Evolutionary conservation across 2,329 filamentous ascomycete genomes (phyloP), one percentile per base, ranked within the genome.

Genomic region (Colletotrichum aenigma): DNA sequence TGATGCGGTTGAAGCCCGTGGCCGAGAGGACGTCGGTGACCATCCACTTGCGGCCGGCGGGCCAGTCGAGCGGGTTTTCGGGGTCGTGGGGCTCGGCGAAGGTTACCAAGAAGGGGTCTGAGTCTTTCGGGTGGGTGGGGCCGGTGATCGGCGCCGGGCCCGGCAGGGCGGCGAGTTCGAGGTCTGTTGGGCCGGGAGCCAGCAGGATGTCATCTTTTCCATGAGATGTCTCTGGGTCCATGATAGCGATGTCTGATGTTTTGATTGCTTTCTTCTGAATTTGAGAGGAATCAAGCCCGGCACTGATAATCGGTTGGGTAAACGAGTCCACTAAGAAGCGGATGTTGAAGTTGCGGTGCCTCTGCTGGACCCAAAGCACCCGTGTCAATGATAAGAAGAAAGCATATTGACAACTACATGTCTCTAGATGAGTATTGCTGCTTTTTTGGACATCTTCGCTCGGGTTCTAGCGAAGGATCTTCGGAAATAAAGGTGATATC

Each of bases 1-100:
- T 84, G 74, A 89, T 89, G 12, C 87, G 86, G 60, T 88, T 88
- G 77, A 90, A 89, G 9, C 87, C 88, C 0, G 87, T 88, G 4
- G 85, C 85, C 0, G 88, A 89, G 1, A 89, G 83, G 5, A 89
- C 84, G 64, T 87, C 80, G 4, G 88, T 90, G 12, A 88, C 86
- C 0, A 83, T 83, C 89, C 88, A 90, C 79, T 90, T 90, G 3
- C 81, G 82, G 3, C 81, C 75, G 1, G 71, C 79, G 0, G 84
- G 79, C 86, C 86, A 88, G 69, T 87, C 79, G 32, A 82, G 80
- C 2, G 86, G 86, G 32, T 87, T 85, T 0, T 84, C 82, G 3
- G 79, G 75, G 62, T 86, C 85, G 61, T 76, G 62, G 1, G 79
- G 76, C 3, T 81, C 76, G 28, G 81, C 66, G 38, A 85, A 81